Evolutionary conservation across 306 rosid genomes (phyloP), one percentile per base, ranked within the genome.

Genomic region (Malus sylvestris): DNA sequence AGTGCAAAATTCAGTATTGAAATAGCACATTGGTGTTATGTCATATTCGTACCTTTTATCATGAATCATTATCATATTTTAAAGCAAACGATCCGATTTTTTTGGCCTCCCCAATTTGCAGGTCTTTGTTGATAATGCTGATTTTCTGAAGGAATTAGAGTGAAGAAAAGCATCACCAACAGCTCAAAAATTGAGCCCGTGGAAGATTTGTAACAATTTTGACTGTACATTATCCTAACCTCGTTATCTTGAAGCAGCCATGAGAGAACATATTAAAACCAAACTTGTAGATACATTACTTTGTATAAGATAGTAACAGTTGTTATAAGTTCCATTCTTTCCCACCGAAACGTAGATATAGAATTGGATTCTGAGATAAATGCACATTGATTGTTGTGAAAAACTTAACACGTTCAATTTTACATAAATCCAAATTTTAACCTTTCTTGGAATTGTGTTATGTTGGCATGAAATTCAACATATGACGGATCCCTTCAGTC

Each of bases 401-500:
- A 22, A 32, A 22, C 38, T 32, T n/a, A 25, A 59, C 58, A 61
- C 42, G 25, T 52, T 66, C 52, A 10, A 52, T 76, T 60, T 73
- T 55, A 52, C 79, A 76, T 46, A 67, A 60, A 76, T 67, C 58
- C 63, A 70, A 77, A 45, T 46, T 42, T 11, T 51, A 23, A 58
- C 68, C 5, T 59, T 60, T 33, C 38, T 46, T 12, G 38, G 19
- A 10, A 51, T 79, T 69, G 82, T 76, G 83, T 61, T 76, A 83
- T 72, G 82, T 80, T 83, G 83, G 86, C 82, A 66, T 83, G 84
- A 84, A 84, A 59, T 85, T 85, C 88, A 94, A 82, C 93, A 90
- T 85, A 72, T 89, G 79, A 79, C 89, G 91, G 83, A 92, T 89
- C 67, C 98, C 98, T 64, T 87, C 93, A 14, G 87, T 85, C 98